These are phyloP conservation scores for Fraxinus angustifolia DNA, from an alignment of 305 asterid species.

Conservation along the genomic window DNA sequence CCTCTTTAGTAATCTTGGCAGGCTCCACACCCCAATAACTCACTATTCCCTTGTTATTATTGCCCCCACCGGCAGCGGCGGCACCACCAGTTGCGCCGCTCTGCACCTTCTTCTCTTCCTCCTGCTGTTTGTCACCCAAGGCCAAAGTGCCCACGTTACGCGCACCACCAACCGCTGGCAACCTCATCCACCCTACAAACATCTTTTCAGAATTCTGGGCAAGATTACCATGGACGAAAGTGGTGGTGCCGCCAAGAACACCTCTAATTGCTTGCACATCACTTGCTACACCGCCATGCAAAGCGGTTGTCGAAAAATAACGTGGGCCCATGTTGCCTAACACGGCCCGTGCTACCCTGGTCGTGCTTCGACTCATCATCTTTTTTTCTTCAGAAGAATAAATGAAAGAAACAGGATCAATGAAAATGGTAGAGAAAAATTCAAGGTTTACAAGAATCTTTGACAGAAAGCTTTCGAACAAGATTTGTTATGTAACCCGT, in stretches of 20 bases:
- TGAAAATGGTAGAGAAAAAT: background rate
- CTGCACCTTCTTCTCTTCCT: conserved; percentile 30
- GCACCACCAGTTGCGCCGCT: conserved; percentile 22
- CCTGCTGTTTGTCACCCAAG: conserved; percentile 39
- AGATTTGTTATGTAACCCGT: background rate
- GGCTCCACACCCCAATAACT: conserved; percentile 76
- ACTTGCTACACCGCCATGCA: conserved; percentile 26
- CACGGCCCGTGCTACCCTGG: conserved; percentile 36
- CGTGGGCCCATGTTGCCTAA: conserved; percentile 37
- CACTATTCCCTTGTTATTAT: conserved; percentile 29
- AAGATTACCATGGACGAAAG: conserved; percentile 15
- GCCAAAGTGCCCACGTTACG: conserved; percentile 55
- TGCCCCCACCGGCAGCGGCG: conserved; percentile 23
- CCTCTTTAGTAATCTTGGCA: conserved; percentile 49
- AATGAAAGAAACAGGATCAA: background rate
- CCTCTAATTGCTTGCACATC: conserved; percentile 14
- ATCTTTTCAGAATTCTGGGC: conserved; percentile 20
- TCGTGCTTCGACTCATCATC: conserved; percentile 59
- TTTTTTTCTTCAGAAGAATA: background rate
- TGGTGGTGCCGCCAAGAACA: conserved; percentile 12
- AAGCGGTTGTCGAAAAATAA: conserved; percentile 40
- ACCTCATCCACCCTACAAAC: conserved; percentile 33
- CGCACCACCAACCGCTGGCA: conserved; percentile 32
- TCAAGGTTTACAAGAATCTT: conserved; percentile 24
- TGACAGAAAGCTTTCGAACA: conserved; percentile 24